Conservation (phyloP, 352 stramenopile genomes). For the Pseudoperonospora humuli region DNA sequence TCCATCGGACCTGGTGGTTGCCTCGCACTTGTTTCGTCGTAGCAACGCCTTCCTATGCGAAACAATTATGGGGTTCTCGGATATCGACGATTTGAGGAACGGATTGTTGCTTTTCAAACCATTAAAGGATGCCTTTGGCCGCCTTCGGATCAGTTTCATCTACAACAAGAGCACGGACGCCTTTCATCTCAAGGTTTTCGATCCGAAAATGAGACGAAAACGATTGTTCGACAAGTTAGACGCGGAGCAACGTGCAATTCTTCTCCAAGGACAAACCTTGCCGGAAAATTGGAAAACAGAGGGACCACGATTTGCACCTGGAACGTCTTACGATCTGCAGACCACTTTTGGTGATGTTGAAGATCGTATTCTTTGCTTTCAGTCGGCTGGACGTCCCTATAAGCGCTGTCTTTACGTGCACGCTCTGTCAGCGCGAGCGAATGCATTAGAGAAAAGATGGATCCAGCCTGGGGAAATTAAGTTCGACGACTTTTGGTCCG, state of each 20-base stretch:
- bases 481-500: background rate
- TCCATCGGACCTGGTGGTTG: constrained; percentile 10
- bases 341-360: constrained; percentile 14
- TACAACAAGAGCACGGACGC: constrained; percentile 8
- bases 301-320: constrained; percentile 1
- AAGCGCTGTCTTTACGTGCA: constrained; percentile 6
- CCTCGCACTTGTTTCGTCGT: constrained; percentile 12
- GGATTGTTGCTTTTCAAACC: constrained; percentile 16
- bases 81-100: constrained; percentile 16
- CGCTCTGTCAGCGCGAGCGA: background rate
- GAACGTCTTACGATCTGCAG: constrained; percentile 5
- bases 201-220: constrained; percentile 3
- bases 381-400: constrained; percentile 10
- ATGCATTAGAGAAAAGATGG: background rate
- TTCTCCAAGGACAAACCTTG: constrained; percentile 5
- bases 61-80: constrained; percentile 5
- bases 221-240: constrained; percentile 8
- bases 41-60: constrained; percentile 5
- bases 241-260: background rate
- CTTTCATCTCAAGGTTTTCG: too few species aligned
- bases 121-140: constrained; percentile 3
- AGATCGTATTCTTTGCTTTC: constrained; percentile 4
- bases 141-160: constrained; percentile 16
- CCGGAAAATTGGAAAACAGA: constrained; percentile 3
- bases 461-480: background rate